Conservation (phyloP, 2,329 filamentous ascomycete genomes). For the Xylaria sp. region DNA sequence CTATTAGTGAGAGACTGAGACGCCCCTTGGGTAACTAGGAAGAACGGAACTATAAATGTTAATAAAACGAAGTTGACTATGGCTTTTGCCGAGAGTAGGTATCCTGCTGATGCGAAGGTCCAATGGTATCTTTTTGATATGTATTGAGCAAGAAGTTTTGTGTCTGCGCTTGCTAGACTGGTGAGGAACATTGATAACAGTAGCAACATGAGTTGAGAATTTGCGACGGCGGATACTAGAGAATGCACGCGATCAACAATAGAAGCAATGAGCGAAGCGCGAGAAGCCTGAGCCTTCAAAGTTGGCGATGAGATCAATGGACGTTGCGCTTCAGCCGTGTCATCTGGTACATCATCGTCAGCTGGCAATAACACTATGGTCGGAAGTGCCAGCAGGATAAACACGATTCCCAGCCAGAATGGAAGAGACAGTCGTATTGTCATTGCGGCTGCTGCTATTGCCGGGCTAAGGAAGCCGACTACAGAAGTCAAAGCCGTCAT, state of each 20-base stretch:
- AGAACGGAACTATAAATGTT: conserved; percentile 53
- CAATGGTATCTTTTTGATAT: conserved; percentile 61
- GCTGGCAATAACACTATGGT: conserved; percentile 47
- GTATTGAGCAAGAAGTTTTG: conserved; percentile 61
- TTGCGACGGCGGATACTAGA: conserved; percentile 51
- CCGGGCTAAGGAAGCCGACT: conserved; percentile 58
- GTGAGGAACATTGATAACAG: conserved; percentile 57
- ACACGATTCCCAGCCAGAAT: conserved; percentile 53
- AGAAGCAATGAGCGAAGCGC: conserved; percentile 36
- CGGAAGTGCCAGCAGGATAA: conserved; percentile 50
- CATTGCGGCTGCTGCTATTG: conserved; percentile 59
- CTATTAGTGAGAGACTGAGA: conserved; percentile 43
- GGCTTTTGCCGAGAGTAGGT: conserved; percentile 59
- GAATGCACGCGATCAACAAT: conserved; percentile 45
- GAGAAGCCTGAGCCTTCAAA: conserved; percentile 50
- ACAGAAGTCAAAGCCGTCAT: conserved; percentile 61
- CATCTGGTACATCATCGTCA: conserved; percentile 16
- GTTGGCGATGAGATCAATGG: conserved; percentile 54
- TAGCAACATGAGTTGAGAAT: conserved; percentile 55
- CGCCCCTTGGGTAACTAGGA: conserved; percentile 46
- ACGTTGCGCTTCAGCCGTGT: conserved; percentile 47
- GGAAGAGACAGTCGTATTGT: conserved; percentile 55
- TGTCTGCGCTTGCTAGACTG: conserved; percentile 61
- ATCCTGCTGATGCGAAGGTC: conserved; percentile 59
- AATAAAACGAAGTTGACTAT: conserved; percentile 59